Evolutionary conservation across 345 rosid genomes (phyloP), one percentile per base, ranked within the genome.

Genomic region (Linum lewisii): DNA sequence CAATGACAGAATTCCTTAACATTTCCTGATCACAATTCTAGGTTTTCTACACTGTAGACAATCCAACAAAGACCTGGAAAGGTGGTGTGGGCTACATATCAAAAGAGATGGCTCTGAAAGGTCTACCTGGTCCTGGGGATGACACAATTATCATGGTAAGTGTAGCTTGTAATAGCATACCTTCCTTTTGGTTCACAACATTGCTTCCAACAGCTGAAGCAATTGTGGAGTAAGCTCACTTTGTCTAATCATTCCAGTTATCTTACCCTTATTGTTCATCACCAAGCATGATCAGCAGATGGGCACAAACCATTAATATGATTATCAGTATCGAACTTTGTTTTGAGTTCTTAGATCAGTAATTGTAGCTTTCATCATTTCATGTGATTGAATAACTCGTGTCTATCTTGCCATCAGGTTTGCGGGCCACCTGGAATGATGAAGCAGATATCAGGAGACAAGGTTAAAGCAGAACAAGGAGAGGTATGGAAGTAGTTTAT

Each of bases 351-450:
- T 29, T 5, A 29, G 34, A 29, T 29, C 7, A 29, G 34, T 29
- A 29, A 3, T 29, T 8, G 34, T 29, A 5, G 7, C 34, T 29
- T 29, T 29, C 34, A 29, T 29, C 34, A 29, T 42, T 16, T 42
- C 47, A 8, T 38, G 16, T 24, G 55, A 13, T 38, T 19, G 22
- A 44, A 26, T 61, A 20, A 29, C 49, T 66, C 26, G 51, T 25
- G 59, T 6, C 18, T 16, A 42, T 42, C 47, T 57, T 29, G 57
- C 49, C 54, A 45, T 65, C 71, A 92, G 98, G 95, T 92, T 29
- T 92, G 96, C 37, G 98, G 98, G 32, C 98, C 96, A 50, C 84
- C 95, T 61, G 96, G 96, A 64, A 86, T 92, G 98, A 86, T 88
- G 96, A 77, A 86, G 57, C 96, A 88, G 58, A 71, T 88, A 69